A percentile compares a stretch with the other conserved stretches of the same genome.
These are phyloP conservation scores for Zymoseptoria ardabiliae DNA, from an alignment of 2,329 filamentous ascomycete genomes.

Conservation along the genomic window DNA sequence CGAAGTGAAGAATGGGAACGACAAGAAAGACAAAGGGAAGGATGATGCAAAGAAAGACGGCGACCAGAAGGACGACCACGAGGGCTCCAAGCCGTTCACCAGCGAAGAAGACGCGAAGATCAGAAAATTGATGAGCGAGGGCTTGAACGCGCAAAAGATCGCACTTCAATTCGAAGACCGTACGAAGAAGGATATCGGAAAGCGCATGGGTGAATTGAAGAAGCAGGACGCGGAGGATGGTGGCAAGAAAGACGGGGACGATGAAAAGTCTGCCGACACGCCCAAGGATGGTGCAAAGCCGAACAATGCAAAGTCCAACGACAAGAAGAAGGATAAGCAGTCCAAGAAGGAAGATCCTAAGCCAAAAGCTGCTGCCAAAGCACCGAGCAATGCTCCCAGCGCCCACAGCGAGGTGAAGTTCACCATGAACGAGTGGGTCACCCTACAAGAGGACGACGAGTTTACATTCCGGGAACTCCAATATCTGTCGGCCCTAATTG, in stretches of 20 bases:
- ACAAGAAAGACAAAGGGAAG: slow-evolving; percentile 2
- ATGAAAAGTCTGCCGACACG: slow-evolving; percentile 17
- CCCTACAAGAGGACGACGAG: slow-evolving; percentile 28
- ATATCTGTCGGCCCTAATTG: slow-evolving; percentile 38
- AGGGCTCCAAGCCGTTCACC: background rate
- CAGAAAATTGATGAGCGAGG: background rate
- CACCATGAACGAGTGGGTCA: slow-evolving; percentile 25
- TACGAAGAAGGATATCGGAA: background rate
- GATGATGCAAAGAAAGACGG: slow-evolving; percentile 9
- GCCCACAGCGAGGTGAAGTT: slow-evolving; percentile 19
- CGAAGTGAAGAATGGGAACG: slow-evolving; percentile 7
- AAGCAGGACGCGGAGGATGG: slow-evolving; percentile 1
- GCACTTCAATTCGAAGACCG: background rate
- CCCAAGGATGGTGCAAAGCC: slow-evolving; percentile 9
- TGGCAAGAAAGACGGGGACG: background rate
- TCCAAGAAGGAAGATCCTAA: slow-evolving; percentile 7
- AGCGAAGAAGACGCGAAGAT: background rate
- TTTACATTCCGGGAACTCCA: slow-evolving; percentile 34
- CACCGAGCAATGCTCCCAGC: slow-evolving; percentile 7
- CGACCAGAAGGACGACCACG: slow-evolving; percentile 16
- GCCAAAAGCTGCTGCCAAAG: slow-evolving; percentile 9
- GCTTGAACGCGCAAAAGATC: background rate
- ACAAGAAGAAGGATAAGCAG: slow-evolving; percentile 18
- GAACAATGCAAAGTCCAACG: slow-evolving; percentile 6
- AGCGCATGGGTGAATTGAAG: background rate